phyloP scores from a whole-genome alignment of 352 stramenopile genomes.

The Pythium pyrilobum region DNA sequence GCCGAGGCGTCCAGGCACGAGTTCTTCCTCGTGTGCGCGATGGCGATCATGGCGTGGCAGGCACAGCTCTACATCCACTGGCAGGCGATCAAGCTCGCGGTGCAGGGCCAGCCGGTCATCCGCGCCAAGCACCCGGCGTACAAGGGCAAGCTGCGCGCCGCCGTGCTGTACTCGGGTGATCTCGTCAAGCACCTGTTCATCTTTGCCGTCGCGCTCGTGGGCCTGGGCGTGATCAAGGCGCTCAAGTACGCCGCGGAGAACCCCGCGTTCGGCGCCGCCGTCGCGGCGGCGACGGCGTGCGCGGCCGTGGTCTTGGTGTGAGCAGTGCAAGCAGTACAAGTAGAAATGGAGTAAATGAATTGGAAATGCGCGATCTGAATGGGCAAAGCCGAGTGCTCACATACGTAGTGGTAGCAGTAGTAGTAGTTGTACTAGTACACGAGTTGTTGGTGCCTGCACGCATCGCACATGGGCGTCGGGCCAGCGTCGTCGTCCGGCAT shows the following conservation, averaged over 20 bases:
- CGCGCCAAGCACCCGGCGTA: conserved; percentile 14
- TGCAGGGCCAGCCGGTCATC: conserved; percentile 12
- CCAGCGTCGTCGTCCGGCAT: no score
- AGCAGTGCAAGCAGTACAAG: neutral
- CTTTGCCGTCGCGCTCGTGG: conserved; percentile 15
- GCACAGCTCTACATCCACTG: conserved; percentile 22
- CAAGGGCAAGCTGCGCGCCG: conserved; percentile 13
- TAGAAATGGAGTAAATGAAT: no score
- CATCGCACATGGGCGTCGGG: no score
- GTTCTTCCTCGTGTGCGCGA: conserved; percentile 10
- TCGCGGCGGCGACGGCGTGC: neutral
- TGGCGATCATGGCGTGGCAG: conserved; percentile 21
- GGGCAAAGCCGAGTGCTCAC: no score
- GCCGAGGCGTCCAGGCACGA: conserved; percentile 1
- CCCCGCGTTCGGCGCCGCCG: neutral
- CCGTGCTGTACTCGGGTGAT: conserved; percentile 6
- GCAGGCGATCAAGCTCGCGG: conserved; percentile 15
- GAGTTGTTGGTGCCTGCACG: no score
- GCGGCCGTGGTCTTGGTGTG: neutral
- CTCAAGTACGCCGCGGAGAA: conserved; percentile 3
- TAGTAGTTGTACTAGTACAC: no score
- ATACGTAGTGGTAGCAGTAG: no score
- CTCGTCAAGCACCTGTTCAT: conserved; percentile 18
- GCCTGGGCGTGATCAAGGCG: conserved; percentile 4
- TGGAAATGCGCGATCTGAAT: no score